Evolutionary conservation across 2,329 filamentous ascomycete genomes (phyloP).

Genomic region (Fusarium anguioides): DNA sequence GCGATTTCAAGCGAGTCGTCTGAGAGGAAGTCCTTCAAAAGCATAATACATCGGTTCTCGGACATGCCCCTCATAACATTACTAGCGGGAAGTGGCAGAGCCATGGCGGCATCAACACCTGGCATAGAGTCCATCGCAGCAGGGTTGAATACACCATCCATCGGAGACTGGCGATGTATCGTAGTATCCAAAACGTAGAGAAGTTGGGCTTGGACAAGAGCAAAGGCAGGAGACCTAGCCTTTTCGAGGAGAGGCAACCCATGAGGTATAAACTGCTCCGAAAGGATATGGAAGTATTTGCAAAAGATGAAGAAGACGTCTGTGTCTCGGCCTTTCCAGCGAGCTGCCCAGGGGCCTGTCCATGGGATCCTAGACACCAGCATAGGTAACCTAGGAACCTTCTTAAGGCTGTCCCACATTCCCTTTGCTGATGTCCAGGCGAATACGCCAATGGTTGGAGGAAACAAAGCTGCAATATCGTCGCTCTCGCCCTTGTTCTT

Average conservation of each 20-base stretch:
- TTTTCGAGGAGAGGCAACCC: slow-evolving; percentile 65
- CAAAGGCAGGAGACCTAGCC: slow-evolving; percentile 77
- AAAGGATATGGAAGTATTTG: slow-evolving; percentile 86
- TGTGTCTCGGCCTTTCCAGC: slow-evolving; percentile 88
- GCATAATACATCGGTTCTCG: slow-evolving; percentile 86
- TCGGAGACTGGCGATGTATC: slow-evolving; percentile 77
- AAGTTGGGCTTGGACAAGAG: slow-evolving; percentile 85
- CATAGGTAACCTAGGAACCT: slow-evolving; percentile 72
- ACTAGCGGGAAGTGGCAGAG: slow-evolving; percentile 70
- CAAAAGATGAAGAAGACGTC: slow-evolving; percentile 92
- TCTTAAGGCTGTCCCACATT: slow-evolving; percentile 69
- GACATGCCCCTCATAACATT: slow-evolving; percentile 84
- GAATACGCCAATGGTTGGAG: slow-evolving; percentile 68
- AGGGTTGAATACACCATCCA: slow-evolving; percentile 58
- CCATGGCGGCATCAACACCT: slow-evolving; percentile 73
- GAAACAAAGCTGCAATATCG: slow-evolving; percentile 76
- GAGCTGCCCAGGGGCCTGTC: slow-evolving; percentile 84
- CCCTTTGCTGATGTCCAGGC: slow-evolving; percentile 65
- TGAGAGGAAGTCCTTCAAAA: slow-evolving; percentile 82
- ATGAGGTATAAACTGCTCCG: slow-evolving; percentile 75
- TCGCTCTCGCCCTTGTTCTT: slow-evolving; percentile 67
- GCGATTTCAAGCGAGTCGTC: slow-evolving; percentile 54
- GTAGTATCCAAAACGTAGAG: slow-evolving; percentile 83
- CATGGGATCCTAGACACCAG: slow-evolving; percentile 80
- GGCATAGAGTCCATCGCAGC: slow-evolving; percentile 58